Evolutionary conservation across 805 yeast genomes (phyloP), one percentile per base, ranked within the genome.

Genomic region (Kodamaea jinghongensis): DNA sequence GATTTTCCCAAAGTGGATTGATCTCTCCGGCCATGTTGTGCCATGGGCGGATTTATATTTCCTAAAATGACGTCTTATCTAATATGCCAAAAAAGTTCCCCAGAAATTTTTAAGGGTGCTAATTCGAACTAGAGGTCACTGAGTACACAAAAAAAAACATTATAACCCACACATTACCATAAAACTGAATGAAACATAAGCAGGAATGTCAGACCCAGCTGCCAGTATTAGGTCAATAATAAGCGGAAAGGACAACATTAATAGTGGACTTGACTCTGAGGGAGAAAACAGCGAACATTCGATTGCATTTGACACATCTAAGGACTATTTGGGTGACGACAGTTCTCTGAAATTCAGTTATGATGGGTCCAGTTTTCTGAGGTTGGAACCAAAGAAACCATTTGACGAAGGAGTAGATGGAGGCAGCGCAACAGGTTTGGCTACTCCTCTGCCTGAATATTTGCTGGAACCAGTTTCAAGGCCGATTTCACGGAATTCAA

Each of bases 401-500:
- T 14, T 20, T 15, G 35, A 32, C 13, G 23, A 20, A 13, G 35
- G 23, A 10, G 12, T 32, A 6, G 23, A 20, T 11, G 37, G 25
- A 4, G 32, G 16, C 8, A 15, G 13, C 3, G 17, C 28, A n/a
- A 28, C 28, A 3, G 37, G 14, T 11, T 29, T 33, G 13, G 31
- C 41, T 5, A 34, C 38, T 9, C 37, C 39, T 13, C 46, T 36
- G 11, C 34, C 38, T 8, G 38, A 42, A 23, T 36, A 17, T 17
- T 28, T 28, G 12, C 39, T 23, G 14, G 69, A 61, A 11, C 51
- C 60, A 5, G 45, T 50, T 25, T 77, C 86, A 1, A 66, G 86
- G 31, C 83, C 84, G 0, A 52, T 76, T 14, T 80, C 86, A 0
- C 68, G 86, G 35, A 73, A 75, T 33, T 78, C 84, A 16, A 73